Evolutionary conservation across 441 rosid genomes (phyloP), one percentile per base, ranked within the genome.

Genomic region (Jatropha podagrica): DNA sequence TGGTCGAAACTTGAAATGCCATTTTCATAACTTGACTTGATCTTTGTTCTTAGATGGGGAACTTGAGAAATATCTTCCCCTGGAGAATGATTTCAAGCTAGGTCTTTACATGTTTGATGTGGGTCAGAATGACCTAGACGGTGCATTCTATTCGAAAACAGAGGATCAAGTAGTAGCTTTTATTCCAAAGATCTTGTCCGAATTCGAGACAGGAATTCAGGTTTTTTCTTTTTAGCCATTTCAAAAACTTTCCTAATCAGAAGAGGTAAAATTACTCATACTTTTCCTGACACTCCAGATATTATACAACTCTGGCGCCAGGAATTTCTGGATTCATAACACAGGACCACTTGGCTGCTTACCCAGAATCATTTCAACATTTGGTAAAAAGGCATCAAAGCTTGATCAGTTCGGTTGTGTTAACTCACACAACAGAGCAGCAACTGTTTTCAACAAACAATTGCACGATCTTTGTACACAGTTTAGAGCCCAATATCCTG

Each of bases 281-380:
- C 18, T 61, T 61, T 75, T 56, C 27, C 52, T 58, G 75, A 51
- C 82, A 44, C 23, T 56, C 26, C 60, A 96, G 98, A 86, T 80
- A 67, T 69, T 96, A 65, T 86, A 96, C 71, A 93, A 90, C 26
- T 86, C 91, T 87, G 98, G 96, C 56, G 98, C 85, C 2, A 89
- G 94, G 76, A 88, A 91, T 74, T 89, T 96, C 37, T 96, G 98
- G 99, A 85, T 93, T 72, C 99, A 96, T 81, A 93, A 90, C 82
- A 92, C 99, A 1, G 97, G 97, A 58, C 98, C 98, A 63, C 91
- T 96, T 3, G 98, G 99, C 75, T 93, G 99, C 88, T 83, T 96
- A 41, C 97, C 74, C 96, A 92, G 82, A 96, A 96, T 76, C 23
- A 85, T 96, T 63, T 97, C 88, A 0, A 92, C 85, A 77, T 96